phyloP scores from a whole-genome alignment of 192 early-diverging fungal genomes.

The Rhizophagus clarus region DNA sequence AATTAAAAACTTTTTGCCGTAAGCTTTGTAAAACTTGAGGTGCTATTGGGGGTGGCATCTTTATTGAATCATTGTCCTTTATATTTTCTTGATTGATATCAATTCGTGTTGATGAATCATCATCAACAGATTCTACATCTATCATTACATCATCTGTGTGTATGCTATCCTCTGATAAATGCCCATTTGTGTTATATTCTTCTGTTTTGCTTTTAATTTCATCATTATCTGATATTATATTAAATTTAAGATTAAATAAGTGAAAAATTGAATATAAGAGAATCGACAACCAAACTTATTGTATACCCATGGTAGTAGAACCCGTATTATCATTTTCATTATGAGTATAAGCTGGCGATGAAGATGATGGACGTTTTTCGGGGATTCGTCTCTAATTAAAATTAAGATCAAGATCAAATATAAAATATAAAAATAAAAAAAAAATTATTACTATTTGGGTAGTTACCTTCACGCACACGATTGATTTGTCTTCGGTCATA shows the following conservation, averaged over 20 bases:
- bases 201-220: constrained; percentile 10
- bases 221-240: background rate
- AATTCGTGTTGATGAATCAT: constrained; percentile 33
- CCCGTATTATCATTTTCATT: background rate
- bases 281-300: background rate
- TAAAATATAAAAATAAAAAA: background rate
- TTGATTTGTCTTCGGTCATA: constrained; percentile 62
- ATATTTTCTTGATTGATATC: constrained; percentile 33
- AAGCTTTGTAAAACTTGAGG: constrained; percentile 45
- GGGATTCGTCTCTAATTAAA: constrained; percentile 9
- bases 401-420: too few relatives aligned
- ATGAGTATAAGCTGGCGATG: background rate
- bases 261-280: background rate
- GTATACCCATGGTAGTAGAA: background rate
- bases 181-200: background rate
- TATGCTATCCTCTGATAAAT: background rate
- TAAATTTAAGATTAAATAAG: background rate
- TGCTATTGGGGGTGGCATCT: constrained; percentile 47
- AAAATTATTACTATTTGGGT: background rate
- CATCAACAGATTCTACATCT: constrained; percentile 35
- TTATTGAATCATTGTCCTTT: constrained; percentile 40
- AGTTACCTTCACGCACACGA: constrained; percentile 65
- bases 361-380: background rate
- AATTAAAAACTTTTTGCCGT: constrained; percentile 39
- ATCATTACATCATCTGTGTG: background rate